Conservation (phyloP, 1,139 yeast genomes). For the Candida sp. region DNA sequence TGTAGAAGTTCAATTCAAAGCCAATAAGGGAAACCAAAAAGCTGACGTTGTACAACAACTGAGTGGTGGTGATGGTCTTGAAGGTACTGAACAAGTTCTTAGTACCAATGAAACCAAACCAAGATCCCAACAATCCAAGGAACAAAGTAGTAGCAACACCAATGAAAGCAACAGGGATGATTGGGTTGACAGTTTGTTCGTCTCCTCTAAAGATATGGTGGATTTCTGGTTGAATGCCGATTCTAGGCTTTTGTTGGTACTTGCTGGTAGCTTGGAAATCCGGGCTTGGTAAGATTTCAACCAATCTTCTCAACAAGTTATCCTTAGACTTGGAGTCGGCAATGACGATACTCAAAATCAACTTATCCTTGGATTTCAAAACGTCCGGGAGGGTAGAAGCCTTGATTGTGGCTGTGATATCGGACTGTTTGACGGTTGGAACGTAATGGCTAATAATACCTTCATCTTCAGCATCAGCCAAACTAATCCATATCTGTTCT, state of each 20-base stretch:
- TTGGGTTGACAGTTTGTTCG: slow-evolving; percentile 57
- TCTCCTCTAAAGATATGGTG: slow-evolving; percentile 66
- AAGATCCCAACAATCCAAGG: slow-evolving; percentile 46
- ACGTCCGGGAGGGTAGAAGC: slow-evolving; percentile 39
- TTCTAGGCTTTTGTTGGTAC: slow-evolving; percentile 37
- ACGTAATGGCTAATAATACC: slow-evolving; percentile 29
- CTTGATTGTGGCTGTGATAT: slow-evolving; percentile 29
- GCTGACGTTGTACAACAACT: slow-evolving; percentile 40
- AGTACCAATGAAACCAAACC: slow-evolving; percentile 49
- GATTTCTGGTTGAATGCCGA: slow-evolving; percentile 67
- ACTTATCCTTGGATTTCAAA: slow-evolving; percentile 36
- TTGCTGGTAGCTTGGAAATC: slow-evolving; percentile 28
- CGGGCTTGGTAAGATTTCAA: slow-evolving; percentile 36
- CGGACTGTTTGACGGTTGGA: slow-evolving; percentile 24
- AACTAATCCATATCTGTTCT: slow-evolving; percentile 27
- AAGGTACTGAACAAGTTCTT: slow-evolving; percentile 44
- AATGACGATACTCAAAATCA: slow-evolving; percentile 37
- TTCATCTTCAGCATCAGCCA: slow-evolving; percentile 27
- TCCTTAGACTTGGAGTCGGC: slow-evolving; percentile 26
- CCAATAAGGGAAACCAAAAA: slow-evolving; percentile 58
- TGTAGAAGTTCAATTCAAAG: slow-evolving; percentile 65
- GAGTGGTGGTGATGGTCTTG: slow-evolving; percentile 29
- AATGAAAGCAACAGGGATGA: slow-evolving; percentile 59
- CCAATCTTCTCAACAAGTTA: slow-evolving; percentile 33
- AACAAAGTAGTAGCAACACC: slow-evolving; percentile 46